Conservation (phyloP, 495 filamentous ascomycete genomes). For the Annulohypoxylon bovei region DNA sequence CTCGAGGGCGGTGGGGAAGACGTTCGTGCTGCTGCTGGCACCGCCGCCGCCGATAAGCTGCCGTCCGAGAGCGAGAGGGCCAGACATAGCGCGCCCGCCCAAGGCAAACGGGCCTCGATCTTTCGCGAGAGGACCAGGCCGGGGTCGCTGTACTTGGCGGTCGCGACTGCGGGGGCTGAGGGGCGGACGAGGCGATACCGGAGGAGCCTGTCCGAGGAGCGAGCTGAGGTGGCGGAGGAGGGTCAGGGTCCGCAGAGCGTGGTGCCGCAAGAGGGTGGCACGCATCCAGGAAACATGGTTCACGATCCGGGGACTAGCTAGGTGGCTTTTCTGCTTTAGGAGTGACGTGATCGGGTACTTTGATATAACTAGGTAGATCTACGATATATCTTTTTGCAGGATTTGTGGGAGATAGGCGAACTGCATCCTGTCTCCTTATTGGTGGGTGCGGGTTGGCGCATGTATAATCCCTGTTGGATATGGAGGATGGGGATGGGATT, state of each 20-base stretch:
- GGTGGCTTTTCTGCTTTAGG: background rate
- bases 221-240: background rate
- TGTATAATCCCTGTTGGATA: background rate
- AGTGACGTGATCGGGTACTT: background rate
- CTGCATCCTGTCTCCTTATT: background rate
- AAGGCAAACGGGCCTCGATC: slow-evolving; percentile 32
- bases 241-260: slow-evolving; percentile 17
- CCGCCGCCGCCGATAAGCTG: background rate
- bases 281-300: background rate
- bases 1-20: slow-evolving; percentile 18
- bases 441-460: background rate
- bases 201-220: slow-evolving; percentile 33
- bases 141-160: slow-evolving; percentile 31
- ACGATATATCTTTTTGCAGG: background rate
- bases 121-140: slow-evolving; percentile 27
- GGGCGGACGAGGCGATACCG: slow-evolving; percentile 12
- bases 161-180: slow-evolving; percentile 28
- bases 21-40: background rate
- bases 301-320: background rate
- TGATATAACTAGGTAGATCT: background rate
- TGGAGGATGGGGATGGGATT: background rate
- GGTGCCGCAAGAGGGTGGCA: slow-evolving; percentile 2
- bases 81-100: background rate
- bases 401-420: slow-evolving; percentile 1
- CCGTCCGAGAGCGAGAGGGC: background rate